Conservation (phyloP, 257 asterid species). For the Perilla frutescens region DNA sequence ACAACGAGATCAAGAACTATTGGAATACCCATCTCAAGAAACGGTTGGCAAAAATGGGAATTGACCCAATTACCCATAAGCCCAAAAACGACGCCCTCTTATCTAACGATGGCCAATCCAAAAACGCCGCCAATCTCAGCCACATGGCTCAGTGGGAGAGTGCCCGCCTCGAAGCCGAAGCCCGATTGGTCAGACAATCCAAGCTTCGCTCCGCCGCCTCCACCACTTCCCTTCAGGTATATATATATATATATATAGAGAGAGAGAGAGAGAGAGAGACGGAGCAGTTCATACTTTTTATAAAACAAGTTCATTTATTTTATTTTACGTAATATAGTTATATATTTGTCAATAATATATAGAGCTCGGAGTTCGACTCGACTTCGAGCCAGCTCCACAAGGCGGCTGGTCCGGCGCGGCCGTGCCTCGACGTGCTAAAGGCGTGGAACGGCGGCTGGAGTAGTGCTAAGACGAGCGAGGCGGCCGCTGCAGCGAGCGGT, state of each 20-base stretch:
- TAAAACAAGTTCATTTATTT: neutral
- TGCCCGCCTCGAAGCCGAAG: constrained; percentile 96
- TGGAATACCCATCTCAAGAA: constrained; percentile 94
- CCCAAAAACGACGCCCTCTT: constrained; percentile 75
- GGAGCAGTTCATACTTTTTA: too few species aligned
- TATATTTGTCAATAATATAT: neutral
- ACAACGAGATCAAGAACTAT: constrained; percentile 82
- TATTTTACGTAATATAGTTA: too few species aligned
- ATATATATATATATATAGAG: neutral
- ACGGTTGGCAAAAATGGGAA: constrained; percentile 79
- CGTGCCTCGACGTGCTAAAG: constrained; percentile 60
- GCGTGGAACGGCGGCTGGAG: constrained; percentile 63
- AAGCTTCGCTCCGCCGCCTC: constrained; percentile 57
- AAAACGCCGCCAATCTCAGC: constrained; percentile 79
- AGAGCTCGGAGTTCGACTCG: constrained; percentile 47
- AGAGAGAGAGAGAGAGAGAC: too few species aligned
- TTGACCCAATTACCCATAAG: constrained; percentile 90
- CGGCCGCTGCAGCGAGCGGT: constrained; percentile 13
- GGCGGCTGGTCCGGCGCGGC: constrained; percentile 37
- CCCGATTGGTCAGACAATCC: constrained; percentile 74
- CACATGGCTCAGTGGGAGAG: constrained; percentile 99
- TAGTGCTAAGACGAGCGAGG: constrained; percentile 32
- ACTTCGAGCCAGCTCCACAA: constrained; percentile 46
- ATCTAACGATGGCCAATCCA: constrained; percentile 70
- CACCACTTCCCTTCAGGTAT: constrained; percentile 29